Evolutionary conservation across 768 basidiomycete genomes (phyloP).

Genomic region (Steccherinum ochraceum): DNA sequence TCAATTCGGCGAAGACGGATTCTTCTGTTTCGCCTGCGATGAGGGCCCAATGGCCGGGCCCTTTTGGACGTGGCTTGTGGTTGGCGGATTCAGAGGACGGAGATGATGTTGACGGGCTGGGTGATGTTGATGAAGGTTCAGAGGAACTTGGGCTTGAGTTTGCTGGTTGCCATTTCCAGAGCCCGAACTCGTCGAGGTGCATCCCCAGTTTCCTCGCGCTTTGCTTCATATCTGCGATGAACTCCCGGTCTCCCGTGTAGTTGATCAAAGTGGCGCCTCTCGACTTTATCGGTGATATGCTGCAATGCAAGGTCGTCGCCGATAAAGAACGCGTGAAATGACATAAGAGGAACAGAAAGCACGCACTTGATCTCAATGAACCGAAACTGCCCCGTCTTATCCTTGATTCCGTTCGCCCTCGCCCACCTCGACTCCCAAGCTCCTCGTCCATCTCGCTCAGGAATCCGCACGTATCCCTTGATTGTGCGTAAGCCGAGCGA

Average conservation of each 20-base stretch:
- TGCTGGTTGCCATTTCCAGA: conserved; percentile 49
- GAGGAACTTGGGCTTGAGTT: not conserved
- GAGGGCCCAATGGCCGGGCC: conserved; percentile 41
- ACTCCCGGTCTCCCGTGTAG: conserved; percentile 51
- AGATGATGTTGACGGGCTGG: no score
- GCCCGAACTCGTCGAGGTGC: conserved; percentile 53
- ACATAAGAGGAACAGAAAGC: not conserved
- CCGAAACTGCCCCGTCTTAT: conserved; percentile 17
- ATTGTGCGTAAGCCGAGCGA: conserved; percentile 31
- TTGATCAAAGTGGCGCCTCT: conserved; percentile 46
- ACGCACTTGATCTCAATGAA: conserved; percentile 21
- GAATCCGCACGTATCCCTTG: conserved; percentile 48
- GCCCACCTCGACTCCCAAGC: conserved; percentile 23
- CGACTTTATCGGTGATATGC: conserved; percentile 42
- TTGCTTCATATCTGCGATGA: conserved; percentile 34
- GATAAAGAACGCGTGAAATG: not conserved
- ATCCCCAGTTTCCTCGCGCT: conserved; percentile 40
- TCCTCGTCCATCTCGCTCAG: conserved; percentile 22
- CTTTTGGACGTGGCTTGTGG: conserved; percentile 3
- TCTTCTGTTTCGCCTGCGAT: conserved; percentile 38
- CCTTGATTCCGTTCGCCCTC: conserved; percentile 20
- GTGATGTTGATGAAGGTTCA: not conserved
- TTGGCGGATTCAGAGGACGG: conserved; percentile 4
- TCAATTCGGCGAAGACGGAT: conserved; percentile 36
- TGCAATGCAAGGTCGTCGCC: conserved; percentile 4